phyloP scores from a whole-genome alignment of 176 grass and related monocot genomes.

The Canna indica region DNA sequence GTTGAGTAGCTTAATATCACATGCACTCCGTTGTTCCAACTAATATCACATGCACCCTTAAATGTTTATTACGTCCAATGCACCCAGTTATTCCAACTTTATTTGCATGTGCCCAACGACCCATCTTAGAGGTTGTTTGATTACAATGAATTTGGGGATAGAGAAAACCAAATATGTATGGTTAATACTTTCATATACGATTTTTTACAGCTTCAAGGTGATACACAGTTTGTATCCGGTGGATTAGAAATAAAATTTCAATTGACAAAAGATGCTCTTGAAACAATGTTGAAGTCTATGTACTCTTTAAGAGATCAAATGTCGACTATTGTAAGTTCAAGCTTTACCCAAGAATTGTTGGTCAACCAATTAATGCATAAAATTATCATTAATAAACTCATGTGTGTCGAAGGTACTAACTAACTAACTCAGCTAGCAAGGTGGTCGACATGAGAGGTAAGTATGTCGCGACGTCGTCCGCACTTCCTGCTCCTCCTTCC shows the following conservation, averaged over 20 bases:
- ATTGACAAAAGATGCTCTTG: constrained; percentile 42
- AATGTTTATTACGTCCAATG: too few species aligned
- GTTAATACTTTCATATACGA: constrained; percentile 1
- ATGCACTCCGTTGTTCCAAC: too few species aligned
- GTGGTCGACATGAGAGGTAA: too few species aligned
- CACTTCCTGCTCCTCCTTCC: too few species aligned
- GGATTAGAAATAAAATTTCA: constrained; percentile 30
- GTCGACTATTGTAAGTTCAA: constrained; percentile 15
- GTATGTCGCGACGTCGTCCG: too few species aligned
- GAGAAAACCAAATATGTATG: neutral
- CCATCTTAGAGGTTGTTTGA: neutral
- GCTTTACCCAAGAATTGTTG: neutral
- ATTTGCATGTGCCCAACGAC: neutral
- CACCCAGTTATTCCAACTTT: too few species aligned
- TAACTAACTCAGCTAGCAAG: too few species aligned
- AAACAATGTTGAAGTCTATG: constrained; percentile 45
- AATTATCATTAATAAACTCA: neutral
- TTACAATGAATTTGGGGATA: neutral
- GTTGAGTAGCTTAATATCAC: too few species aligned
- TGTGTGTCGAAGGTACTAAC: too few species aligned
- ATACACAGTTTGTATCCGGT: constrained; percentile 14
- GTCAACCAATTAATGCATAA: neutral
- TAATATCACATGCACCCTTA: too few species aligned
- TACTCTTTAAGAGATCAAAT: constrained; percentile 30
- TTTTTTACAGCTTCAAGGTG: constrained; percentile 32